A percentile compares a stretch with the other conserved stretches of the same genome.
Evolutionary conservation across 257 asterid genomes (phyloP).

Genomic region (Datura wrightii): DNA sequence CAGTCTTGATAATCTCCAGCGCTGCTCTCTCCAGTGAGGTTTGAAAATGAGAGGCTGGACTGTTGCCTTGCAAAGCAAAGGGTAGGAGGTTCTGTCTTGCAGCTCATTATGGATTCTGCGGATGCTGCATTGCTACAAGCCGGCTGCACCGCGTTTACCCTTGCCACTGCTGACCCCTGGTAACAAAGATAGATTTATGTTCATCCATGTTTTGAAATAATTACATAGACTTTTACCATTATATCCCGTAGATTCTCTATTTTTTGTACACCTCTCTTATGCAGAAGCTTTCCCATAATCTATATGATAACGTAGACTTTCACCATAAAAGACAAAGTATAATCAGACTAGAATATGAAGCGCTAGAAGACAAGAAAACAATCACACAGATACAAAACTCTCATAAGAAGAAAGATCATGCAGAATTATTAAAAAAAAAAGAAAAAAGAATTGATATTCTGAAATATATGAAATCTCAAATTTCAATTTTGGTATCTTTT

Average conservation of each 20-base stretch:
- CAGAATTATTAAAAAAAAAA: neutral
- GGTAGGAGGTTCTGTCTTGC: slow-evolving; percentile 87
- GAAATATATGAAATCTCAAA: neutral
- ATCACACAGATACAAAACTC: neutral
- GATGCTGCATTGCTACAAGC: slow-evolving; percentile 88
- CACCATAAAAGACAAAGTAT: slow-evolving; percentile 8
- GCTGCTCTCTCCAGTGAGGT: slow-evolving; percentile 64
- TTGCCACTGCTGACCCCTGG: slow-evolving; percentile 63
- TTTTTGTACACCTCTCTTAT: neutral
- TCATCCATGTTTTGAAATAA: slow-evolving; percentile 1
- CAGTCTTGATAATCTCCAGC: slow-evolving; percentile 72
- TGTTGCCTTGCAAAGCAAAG: slow-evolving; percentile 59
- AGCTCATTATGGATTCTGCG: slow-evolving; percentile 72
- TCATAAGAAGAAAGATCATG: neutral
- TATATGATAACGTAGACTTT: neutral
- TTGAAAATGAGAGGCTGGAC: slow-evolving; percentile 71
- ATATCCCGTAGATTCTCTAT: neutral
- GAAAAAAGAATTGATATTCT: neutral
- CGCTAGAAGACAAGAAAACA: neutral
- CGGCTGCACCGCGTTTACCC: slow-evolving; percentile 55
- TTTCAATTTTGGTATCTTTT: neutral
- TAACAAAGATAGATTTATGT: slow-evolving; percentile 28
- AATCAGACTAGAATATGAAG: neutral
- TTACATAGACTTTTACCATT: slow-evolving; percentile 19
- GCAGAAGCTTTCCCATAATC: neutral